Conservation (phyloP, 805 yeast genomes). For the Nakazawaea anatomiae region DNA sequence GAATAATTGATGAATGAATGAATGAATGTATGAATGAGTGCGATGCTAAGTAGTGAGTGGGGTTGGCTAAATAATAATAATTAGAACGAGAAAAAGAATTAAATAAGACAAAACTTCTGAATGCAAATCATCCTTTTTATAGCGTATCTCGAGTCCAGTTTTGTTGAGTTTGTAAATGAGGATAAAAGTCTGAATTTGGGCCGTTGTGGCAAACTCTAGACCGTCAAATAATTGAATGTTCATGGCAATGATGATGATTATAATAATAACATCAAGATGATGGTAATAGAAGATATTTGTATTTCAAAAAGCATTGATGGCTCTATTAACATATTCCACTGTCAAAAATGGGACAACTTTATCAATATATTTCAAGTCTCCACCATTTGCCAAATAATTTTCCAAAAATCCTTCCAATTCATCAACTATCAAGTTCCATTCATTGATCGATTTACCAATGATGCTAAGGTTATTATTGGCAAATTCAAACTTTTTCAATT, state of each 20-base stretch:
- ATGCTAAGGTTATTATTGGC: conserved; percentile 9
- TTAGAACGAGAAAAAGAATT: too few relatives aligned
- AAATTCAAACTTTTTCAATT: conserved; percentile 4
- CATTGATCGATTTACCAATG: conserved; percentile 45
- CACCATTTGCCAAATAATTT: conserved; percentile 3
- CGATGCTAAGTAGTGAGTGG: neutral
- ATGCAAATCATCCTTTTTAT: too few relatives aligned
- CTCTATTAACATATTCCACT: conserved; percentile 9
- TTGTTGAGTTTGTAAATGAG: too few relatives aligned
- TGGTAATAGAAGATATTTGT: too few relatives aligned
- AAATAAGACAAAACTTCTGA: too few relatives aligned
- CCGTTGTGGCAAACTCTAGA: too few relatives aligned
- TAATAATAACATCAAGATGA: too few relatives aligned
- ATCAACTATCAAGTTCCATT: conserved; percentile 40
- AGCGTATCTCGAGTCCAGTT: too few relatives aligned
- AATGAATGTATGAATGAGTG: neutral
- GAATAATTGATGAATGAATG: neutral
- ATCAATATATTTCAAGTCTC: neutral
- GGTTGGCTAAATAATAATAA: too few relatives aligned
- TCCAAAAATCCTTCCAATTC: conserved; percentile 36
- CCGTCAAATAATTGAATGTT: too few relatives aligned
- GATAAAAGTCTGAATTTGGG: too few relatives aligned
- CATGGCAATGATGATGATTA: too few relatives aligned
- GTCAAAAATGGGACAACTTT: conserved; percentile 7
- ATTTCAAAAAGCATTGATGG: conserved; percentile 9